phyloP scores from a whole-genome alignment of 1,284 basidiomycete genomes.

The Sanghuangporus weigelae region DNA sequence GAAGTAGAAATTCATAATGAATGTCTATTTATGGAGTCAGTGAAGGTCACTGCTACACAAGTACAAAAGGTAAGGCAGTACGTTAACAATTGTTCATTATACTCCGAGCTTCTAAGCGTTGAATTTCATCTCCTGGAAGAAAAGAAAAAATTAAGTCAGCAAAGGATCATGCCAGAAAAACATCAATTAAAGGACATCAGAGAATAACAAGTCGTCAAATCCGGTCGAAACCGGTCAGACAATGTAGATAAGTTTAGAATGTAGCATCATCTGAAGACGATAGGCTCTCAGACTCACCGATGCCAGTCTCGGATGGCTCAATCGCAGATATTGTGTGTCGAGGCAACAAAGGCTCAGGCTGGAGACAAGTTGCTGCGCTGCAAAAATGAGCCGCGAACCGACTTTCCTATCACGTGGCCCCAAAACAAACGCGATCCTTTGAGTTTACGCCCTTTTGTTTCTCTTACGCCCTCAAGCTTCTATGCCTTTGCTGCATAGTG shows the following conservation, averaged over 20 bases:
- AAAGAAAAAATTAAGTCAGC: not conserved
- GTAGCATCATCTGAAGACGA: constrained; percentile 42
- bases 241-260: constrained; percentile 75
- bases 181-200: constrained; percentile 29
- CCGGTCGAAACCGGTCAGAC: constrained; percentile 51
- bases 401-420: too few species aligned
- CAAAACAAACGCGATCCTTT: too few species aligned
- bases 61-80: not conserved
- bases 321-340: too few species aligned
- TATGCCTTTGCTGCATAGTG: too few species aligned
- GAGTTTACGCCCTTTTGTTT: too few species aligned
- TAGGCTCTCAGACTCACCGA: constrained; percentile 3
- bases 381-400: too few species aligned
- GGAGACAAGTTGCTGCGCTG: too few species aligned
- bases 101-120: not conserved
- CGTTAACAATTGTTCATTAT: too few species aligned
- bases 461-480: too few species aligned
- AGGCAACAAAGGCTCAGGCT: too few species aligned
- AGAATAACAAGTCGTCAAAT: constrained; percentile 36
- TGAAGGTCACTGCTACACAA: not conserved
- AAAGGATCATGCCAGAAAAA: not conserved
- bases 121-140: not conserved
- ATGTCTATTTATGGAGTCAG: constrained; percentile 1
- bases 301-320: not conserved
- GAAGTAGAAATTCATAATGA: constrained; percentile 89